phyloP scores from a whole-genome alignment of 1,284 basidiomycete genomes.

The Pyrrhoderma lamaoense region DNA sequence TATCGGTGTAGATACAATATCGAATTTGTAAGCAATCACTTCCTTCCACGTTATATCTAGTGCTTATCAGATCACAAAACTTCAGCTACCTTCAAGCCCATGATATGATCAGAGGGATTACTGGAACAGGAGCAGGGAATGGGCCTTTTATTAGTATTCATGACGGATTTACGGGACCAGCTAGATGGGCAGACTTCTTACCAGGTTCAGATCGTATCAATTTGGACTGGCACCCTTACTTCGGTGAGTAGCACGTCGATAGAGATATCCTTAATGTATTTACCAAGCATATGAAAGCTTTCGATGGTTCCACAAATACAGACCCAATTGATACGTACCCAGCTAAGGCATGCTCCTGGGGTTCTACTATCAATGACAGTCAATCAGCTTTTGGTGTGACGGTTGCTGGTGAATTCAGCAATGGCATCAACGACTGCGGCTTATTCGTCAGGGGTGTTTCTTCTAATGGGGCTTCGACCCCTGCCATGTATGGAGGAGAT shows the following conservation, averaged over 20 bases:
- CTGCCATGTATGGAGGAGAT: constrained; percentile 19
- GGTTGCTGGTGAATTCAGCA: constrained; percentile 42
- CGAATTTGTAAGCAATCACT: constrained; percentile 30
- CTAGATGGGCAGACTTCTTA: constrained; percentile 43
- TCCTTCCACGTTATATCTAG: constrained; percentile 17
- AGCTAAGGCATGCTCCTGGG: constrained; percentile 23
- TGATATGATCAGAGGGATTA: constrained; percentile 47
- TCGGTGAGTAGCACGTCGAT: constrained; percentile 13
- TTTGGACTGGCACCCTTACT: constrained; percentile 45
- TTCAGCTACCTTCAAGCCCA: constrained; percentile 35
- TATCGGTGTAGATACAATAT: constrained; percentile 32
- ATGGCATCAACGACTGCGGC: constrained; percentile 43
- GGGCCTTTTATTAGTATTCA: constrained; percentile 50
- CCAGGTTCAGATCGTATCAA: constrained; percentile 48
- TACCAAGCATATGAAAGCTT: constrained; percentile 23
- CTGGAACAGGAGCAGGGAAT: constrained; percentile 46
- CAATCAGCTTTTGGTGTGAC: constrained; percentile 21
- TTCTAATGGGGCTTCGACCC: constrained; percentile 24
- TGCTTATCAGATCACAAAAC: background rate
- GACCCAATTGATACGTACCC: constrained; percentile 32
- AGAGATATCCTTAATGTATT: background rate
- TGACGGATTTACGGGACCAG: constrained; percentile 35
- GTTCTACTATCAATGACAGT: too few species aligned
- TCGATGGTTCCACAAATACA: constrained; percentile 27
- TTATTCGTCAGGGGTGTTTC: constrained; percentile 41